A percentile compares a stretch with the other conserved stretches of the same genome.
phyloP scores from a whole-genome alignment of 371 early-diverging fungal genomes.

The Dipsacomyces acuminosporus region DNA sequence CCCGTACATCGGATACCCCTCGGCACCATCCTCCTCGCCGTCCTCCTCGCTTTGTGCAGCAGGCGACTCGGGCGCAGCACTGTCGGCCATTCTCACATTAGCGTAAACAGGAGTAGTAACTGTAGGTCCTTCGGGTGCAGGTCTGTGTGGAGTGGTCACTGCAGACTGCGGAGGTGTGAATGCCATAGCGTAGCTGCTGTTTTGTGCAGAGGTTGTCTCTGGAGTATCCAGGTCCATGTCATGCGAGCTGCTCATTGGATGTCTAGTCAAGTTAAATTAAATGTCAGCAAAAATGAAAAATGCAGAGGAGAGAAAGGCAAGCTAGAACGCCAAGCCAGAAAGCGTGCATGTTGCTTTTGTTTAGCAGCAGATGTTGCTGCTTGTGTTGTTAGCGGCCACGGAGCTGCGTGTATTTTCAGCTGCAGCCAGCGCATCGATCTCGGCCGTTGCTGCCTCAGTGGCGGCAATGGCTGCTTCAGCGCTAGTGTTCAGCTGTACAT shows the following conservation, averaged over 20 bases:
- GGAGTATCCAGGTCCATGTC: slow-evolving; percentile 37
- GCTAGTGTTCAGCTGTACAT: slow-evolving; percentile 7
- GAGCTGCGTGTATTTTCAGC: no score
- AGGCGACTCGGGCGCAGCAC: slow-evolving; percentile 34
- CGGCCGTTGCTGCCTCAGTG: slow-evolving; percentile 2
- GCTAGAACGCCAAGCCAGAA: no score
- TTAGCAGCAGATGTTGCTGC: no score
- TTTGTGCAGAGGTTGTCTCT: not conserved
- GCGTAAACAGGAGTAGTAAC: not conserved
- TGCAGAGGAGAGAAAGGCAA: not conserved
- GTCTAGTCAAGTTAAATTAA: no score
- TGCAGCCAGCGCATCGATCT: slow-evolving; percentile 2
- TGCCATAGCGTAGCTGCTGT: not conserved
- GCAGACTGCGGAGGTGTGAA: slow-evolving; percentile 34
- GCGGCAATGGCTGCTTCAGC: not conserved
- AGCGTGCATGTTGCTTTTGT: no score
- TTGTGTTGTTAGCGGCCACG: no score
- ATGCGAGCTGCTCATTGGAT: not conserved
- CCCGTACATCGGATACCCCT: not conserved
- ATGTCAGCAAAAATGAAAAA: not conserved
- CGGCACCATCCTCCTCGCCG: not conserved
- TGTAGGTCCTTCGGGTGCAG: no score
- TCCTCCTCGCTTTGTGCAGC: not conserved
- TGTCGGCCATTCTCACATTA: slow-evolving; percentile 11
- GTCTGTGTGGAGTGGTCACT: slow-evolving; percentile 27